Conservation (phyloP, 1,139 yeast genomes). For the Wickerhamomyces sp. region DNA sequence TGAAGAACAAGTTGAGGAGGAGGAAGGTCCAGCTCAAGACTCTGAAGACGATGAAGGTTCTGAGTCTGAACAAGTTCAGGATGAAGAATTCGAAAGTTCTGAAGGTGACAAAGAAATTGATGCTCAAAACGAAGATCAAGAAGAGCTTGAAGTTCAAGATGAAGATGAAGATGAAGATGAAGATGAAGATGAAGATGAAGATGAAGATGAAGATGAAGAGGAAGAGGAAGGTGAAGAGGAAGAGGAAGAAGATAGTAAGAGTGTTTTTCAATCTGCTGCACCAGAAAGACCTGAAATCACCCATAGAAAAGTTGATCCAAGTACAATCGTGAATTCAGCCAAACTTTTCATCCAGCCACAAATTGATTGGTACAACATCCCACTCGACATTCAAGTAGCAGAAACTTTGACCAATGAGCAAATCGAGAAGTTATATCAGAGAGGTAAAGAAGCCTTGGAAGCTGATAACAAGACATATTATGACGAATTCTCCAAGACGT, state of each 20-base stretch:
- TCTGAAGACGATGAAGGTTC: constrained; percentile 28
- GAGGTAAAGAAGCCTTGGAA: constrained; percentile 64
- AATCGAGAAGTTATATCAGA: constrained; percentile 52
- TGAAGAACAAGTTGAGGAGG: constrained; percentile 32
- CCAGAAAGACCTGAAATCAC: constrained; percentile 11
- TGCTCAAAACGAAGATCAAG: constrained; percentile 22
- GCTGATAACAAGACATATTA: constrained; percentile 68
- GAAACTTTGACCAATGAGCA: constrained; percentile 43
- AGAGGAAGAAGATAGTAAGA: constrained; percentile 8
- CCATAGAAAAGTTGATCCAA: constrained; percentile 40
- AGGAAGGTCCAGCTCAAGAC: constrained; percentile 32
- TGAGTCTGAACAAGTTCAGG: constrained; percentile 25
- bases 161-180: constrained; percentile 21
- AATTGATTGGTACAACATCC: constrained; percentile 69
- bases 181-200: constrained; percentile 24
- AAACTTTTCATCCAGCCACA: constrained; percentile 59
- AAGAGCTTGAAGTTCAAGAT: constrained; percentile 19
- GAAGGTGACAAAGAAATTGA: constrained; percentile 20
- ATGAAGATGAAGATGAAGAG: constrained; percentile 16
- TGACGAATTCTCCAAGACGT: constrained; percentile 73
- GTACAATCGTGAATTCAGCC: constrained; percentile 51
- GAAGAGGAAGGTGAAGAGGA: background rate
- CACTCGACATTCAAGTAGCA: constrained; percentile 28
- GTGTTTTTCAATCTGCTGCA: constrained; percentile 15
- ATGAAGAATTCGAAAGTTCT: constrained; percentile 22